phyloP scores from a whole-genome alignment of 148 eudicot genomes.

The Cornus suecica region DNA sequence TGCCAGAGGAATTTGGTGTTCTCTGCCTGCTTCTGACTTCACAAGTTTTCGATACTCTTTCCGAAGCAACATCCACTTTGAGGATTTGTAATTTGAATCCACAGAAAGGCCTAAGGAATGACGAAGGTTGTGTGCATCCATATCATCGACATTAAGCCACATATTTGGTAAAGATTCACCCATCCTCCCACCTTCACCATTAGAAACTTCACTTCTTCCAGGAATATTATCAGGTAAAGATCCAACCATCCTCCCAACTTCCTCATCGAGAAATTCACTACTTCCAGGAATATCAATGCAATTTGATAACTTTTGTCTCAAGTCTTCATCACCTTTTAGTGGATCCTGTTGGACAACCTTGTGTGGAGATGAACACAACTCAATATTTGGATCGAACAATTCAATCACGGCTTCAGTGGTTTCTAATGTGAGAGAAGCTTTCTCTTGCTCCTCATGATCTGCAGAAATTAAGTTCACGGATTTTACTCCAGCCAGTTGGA shows the following conservation, averaged over 20 bases:
- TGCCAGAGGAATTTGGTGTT: constrained; percentile 14
- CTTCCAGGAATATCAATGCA: constrained; percentile 34
- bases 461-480: constrained; percentile 13
- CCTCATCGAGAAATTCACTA: constrained; percentile 22
- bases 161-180: constrained; percentile 61
- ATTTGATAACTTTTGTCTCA: constrained; percentile 31
- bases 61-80: constrained; percentile 20
- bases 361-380: constrained; percentile 13
- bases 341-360: constrained; percentile 21
- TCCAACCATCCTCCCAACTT: constrained; percentile 30
- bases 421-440: constrained; percentile 18
- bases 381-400: constrained; percentile 3
- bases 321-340: constrained; percentile 17
- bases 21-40: constrained; percentile 18
- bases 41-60: constrained; percentile 20
- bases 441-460: constrained; percentile 24
- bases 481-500: constrained; percentile 18
- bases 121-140: constrained; percentile 21
- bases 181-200: constrained; percentile 23
- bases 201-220: constrained; percentile 16
- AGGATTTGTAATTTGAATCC: constrained; percentile 39
- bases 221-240: constrained; percentile 72
- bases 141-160: constrained; percentile 30
- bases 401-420: constrained; percentile 31
- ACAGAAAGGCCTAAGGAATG: constrained; percentile 39